Evolutionary conservation across 1,284 basidiomycete genomes (phyloP).

Genomic region (Porodaedalea pini): DNA sequence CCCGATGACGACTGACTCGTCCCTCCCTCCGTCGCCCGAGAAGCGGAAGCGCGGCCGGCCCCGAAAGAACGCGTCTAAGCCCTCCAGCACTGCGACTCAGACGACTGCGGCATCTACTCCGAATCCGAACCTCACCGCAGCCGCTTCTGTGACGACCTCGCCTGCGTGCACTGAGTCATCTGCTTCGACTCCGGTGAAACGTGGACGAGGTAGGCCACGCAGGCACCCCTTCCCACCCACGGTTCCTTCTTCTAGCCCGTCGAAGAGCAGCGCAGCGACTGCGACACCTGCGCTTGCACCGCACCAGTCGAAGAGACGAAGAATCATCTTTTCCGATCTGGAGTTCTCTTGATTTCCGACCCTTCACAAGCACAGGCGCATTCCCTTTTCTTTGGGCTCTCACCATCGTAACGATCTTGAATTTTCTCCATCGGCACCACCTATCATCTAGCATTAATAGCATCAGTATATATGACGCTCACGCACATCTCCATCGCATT

Average conservation of each 20-base stretch:
- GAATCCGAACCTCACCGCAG: too few species aligned
- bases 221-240: neutral
- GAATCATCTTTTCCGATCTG: neutral
- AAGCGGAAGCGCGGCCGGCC: conserved; percentile 11
- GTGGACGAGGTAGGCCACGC: neutral
- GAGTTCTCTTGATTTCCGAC: neutral
- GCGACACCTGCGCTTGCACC: too few species aligned
- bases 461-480: too few species aligned
- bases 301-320: neutral
- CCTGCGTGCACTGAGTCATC: neutral
- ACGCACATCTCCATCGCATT: too few species aligned
- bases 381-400: neutral
- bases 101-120: neutral
- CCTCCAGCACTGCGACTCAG: neutral
- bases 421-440: neutral
- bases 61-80: neutral
- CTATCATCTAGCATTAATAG: neutral
- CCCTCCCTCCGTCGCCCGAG: neutral
- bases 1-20: neutral
- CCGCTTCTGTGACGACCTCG: neutral
- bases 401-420: neutral
- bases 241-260: neutral
- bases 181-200: neutral
- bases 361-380: neutral
- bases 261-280: neutral